Base-by-base conservation (phyloP, 306 rosid genomes). In the Citrullus mucosospermus region DNA sequence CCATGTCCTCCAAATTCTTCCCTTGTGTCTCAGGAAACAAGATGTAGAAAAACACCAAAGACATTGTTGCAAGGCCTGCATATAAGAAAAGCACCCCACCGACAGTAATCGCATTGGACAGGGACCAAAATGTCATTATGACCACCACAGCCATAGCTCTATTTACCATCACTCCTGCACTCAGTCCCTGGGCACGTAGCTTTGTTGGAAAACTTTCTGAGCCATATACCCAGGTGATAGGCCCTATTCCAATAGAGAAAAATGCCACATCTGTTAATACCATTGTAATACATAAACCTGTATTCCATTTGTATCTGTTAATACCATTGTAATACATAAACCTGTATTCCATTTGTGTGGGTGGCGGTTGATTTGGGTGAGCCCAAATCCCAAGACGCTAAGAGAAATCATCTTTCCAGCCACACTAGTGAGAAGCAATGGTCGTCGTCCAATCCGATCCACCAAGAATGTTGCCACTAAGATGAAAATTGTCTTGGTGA, bases 171-270 rank as follows among this genome's bases (percentile, higher is more conserved):
- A 88, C 92, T 0, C 90, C 97, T 55, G 85, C 58, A 14, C 97
- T 88, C 28, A 84, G 65, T 10, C 98, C 97, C 9, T 90, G 98
- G 0, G 98, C 97, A 4, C 98, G 85, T 18, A 93, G 79, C 92
- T 75, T 82, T 84, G 90, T 72, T 51, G 97, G 96, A 9, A 93
- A 90, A 0, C 90, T 85, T 83, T 93, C 97, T 0, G 97, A 80
- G 51, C 89, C 83, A 59, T 93, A 93, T 0, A 93, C 97, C 92
- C 93, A 86, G 4, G 97, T 67, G 58, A 91, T 89, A 63, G 98
- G 98, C 0, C 98, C 98, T 75, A 90, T 80, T 12, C 98, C 98
- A 0, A 93, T 91, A 0, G 97, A 91, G 77, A 93, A 93, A 6
- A 83, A 78, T 0, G 91, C 96, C 6, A 90, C 97, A 71, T 75